phyloP scores from a whole-genome alignment of 495 filamentous ascomycete genomes.

The Podospora pseudoanserina region DNA sequence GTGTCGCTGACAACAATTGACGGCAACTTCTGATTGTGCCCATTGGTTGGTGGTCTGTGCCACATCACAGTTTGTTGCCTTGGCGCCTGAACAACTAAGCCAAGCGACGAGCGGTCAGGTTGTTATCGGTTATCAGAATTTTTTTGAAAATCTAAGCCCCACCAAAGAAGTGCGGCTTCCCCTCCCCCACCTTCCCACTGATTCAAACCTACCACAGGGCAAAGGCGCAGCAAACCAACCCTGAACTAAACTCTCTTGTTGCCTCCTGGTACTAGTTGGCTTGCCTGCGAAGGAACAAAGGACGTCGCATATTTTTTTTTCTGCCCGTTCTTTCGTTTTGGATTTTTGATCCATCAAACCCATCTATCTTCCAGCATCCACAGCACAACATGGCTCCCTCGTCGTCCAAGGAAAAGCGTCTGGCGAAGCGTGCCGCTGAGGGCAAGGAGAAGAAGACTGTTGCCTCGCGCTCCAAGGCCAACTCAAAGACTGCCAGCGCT shows the following conservation, averaged over 20 bases:
- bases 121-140: conserved; percentile 39
- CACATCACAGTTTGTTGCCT: conserved; percentile 19
- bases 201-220: conserved; percentile 25
- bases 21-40: neutral
- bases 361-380: conserved; percentile 4
- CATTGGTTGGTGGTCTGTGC: neutral
- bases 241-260: conserved; percentile 15
- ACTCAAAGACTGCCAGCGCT: conserved; percentile 61
- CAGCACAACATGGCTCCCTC: conserved; percentile 72
- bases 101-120: conserved; percentile 13
- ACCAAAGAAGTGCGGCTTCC: conserved; percentile 31
- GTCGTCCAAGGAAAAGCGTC: conserved; percentile 93
- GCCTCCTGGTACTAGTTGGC: conserved; percentile 14
- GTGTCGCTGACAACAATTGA: neutral
- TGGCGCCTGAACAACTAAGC: conserved; percentile 25
- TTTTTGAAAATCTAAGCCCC: conserved; percentile 35
- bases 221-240: conserved; percentile 25
- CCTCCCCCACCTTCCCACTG: conserved; percentile 28
- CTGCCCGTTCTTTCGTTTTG: conserved; percentile 18
- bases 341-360: conserved; percentile 1
- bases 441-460: conserved; percentile 72
- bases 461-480: conserved; percentile 62
- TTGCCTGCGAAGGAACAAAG: conserved; percentile 19
- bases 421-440: conserved; percentile 88
- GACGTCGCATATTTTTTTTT: conserved; percentile 9